phyloP scores from a whole-genome alignment of 202 grass and related monocot species.

The Hordeum pubiflorum region DNA sequence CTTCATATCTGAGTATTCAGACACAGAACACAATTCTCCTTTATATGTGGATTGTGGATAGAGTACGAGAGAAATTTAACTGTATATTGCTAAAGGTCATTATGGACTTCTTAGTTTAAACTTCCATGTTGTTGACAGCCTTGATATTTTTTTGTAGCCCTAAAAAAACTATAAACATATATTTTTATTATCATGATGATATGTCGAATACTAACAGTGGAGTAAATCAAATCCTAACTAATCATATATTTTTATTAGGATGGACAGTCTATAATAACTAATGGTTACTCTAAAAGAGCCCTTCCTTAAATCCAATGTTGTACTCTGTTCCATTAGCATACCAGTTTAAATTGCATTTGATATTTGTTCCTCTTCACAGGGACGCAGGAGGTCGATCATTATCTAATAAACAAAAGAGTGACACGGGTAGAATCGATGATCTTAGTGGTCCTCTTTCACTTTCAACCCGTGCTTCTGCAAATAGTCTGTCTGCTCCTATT shows the following conservation, averaged over 20 bases:
- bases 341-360: background rate
- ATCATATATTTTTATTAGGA: background rate
- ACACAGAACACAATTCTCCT: background rate
- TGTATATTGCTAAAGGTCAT: background rate
- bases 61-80: background rate
- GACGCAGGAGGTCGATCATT: constrained; percentile 8
- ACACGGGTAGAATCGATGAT: constrained; percentile 52
- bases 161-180: background rate
- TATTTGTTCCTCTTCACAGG: constrained; percentile 24
- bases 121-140: background rate
- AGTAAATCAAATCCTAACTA: background rate
- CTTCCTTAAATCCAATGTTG: background rate
- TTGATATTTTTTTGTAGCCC: background rate
- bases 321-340: background rate
- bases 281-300: background rate
- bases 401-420: constrained; percentile 42
- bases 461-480: constrained; percentile 88
- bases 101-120: background rate
- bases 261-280: background rate
- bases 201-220: background rate
- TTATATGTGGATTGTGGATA: background rate
- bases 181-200: background rate
- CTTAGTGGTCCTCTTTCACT: constrained; percentile 85
- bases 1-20: background rate
- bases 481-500: constrained; percentile 93